phyloP scores from a whole-genome alignment of 345 rosid species.

The Barbarea vulgaris region DNA sequence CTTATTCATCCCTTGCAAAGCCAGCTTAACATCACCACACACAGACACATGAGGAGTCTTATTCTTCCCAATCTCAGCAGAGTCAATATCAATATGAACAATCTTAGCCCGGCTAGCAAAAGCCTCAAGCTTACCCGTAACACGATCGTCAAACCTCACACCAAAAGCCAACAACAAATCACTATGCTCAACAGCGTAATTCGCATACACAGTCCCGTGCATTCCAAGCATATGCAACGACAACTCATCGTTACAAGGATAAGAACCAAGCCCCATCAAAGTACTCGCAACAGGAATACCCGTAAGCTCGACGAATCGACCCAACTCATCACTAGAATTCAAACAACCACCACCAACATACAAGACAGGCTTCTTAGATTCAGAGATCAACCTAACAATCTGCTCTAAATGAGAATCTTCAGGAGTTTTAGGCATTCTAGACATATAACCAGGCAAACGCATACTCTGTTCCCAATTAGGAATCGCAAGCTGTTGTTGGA shows the following conservation, averaged over 20 bases:
- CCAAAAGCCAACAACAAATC: slow-evolving; percentile 94
- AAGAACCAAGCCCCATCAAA: slow-evolving; percentile 93
- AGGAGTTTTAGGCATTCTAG: slow-evolving; percentile 80
- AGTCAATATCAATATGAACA: slow-evolving; percentile 91
- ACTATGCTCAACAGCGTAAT: slow-evolving; percentile 85
- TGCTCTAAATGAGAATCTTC: slow-evolving; percentile 58
- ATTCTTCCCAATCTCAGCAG: slow-evolving; percentile 97
- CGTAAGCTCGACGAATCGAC: slow-evolving; percentile 78
- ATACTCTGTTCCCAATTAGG: slow-evolving; percentile 71
- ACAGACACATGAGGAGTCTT: slow-evolving; percentile 94
- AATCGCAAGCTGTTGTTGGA: slow-evolving; percentile 85
- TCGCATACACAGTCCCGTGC: slow-evolving; percentile 96
- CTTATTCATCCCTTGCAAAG: slow-evolving; percentile 71
- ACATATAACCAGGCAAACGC: slow-evolving; percentile 69
- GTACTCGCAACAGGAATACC: slow-evolving; percentile 97
- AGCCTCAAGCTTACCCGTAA: slow-evolving; percentile 93
- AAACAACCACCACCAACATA: slow-evolving; percentile 98
- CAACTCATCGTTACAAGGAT: slow-evolving; percentile 60
- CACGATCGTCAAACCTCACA: slow-evolving; percentile 96
- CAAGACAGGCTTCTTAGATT: slow-evolving; percentile 86
- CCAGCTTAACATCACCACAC: slow-evolving; percentile 83
- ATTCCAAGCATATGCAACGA: slow-evolving; percentile 94
- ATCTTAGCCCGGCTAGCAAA: slow-evolving; percentile 95
- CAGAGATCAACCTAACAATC: slow-evolving; percentile 76
- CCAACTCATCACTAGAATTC: slow-evolving; percentile 85